Evolutionary conservation across 768 basidiomycete genomes (phyloP).

Genomic region (Pulveroboletus sp.): DNA sequence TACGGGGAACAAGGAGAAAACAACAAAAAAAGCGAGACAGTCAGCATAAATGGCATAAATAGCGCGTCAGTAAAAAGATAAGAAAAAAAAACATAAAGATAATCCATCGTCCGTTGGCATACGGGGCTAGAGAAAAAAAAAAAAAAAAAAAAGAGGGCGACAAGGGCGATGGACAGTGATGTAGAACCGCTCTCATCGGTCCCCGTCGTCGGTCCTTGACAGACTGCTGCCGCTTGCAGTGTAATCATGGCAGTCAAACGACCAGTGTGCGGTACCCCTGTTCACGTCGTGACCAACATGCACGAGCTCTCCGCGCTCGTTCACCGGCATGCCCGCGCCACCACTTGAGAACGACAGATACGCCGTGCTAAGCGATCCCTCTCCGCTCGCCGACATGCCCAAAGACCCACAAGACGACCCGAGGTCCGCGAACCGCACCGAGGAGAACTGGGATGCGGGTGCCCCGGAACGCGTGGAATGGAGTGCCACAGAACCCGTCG

Average conservation of each 20-base stretch:
- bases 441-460: constrained; percentile 23
- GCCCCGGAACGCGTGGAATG: constrained; percentile 24
- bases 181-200: constrained; percentile 1
- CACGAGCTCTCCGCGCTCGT: constrained; percentile 27
- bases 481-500: constrained; percentile 28
- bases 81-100: constrained; percentile 23
- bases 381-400: background rate
- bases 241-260: constrained; percentile 12
- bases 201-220: constrained; percentile 5
- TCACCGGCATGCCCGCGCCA: constrained; percentile 17
- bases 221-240: constrained; percentile 15
- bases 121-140: background rate
- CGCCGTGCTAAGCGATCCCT: constrained; percentile 19
- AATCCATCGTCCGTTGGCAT: constrained; percentile 13
- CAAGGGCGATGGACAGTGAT: too few relatives aligned
- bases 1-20: too few relatives aligned
- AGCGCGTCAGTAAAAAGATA: constrained; percentile 11
- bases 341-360: constrained; percentile 27
- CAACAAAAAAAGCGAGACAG: background rate
- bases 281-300: background rate
- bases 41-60: constrained; percentile 23
- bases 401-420: constrained; percentile 1
- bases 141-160: too few relatives aligned
- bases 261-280: constrained; percentile 5
- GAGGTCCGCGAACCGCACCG: constrained; percentile 18